Percentiles rank a stretch among this genome's conserved stretches.
Conservation (phyloP, 768 basidiomycete species). For the Daedaleopsis sinensis region DNA sequence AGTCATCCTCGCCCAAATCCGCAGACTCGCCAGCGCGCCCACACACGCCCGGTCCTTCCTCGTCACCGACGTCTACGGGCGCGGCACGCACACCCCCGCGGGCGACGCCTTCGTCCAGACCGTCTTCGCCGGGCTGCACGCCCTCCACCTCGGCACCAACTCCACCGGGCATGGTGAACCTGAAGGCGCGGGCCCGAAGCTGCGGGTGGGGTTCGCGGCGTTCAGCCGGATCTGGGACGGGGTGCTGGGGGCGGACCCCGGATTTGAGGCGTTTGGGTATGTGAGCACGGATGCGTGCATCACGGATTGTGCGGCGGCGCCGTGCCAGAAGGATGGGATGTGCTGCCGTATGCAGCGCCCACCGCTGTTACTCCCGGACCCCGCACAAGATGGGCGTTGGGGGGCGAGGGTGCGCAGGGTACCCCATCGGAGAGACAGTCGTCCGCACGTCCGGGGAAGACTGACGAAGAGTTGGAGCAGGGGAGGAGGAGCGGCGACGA, state of each 20-base stretch:
- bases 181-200: not conserved
- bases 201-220: constrained; percentile 47
- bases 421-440: too few relatives aligned
- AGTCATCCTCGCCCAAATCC: constrained; percentile 47
- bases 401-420: too few relatives aligned
- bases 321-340: constrained; percentile 24
- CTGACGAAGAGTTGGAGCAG: too few relatives aligned
- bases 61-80: constrained; percentile 53
- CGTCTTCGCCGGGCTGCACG: constrained; percentile 44
- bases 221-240: constrained; percentile 53
- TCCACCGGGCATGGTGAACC: constrained; percentile 17
- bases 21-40: constrained; percentile 48
- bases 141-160: constrained; percentile 32
- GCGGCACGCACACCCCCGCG: constrained; percentile 40
- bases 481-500: too few relatives aligned
- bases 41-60: constrained; percentile 55
- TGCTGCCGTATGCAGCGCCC: too few relatives aligned
- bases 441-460: too few relatives aligned
- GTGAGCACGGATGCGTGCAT: constrained; percentile 34
- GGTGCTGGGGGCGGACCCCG: constrained; percentile 47
- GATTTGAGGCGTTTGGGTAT: constrained; percentile 52
- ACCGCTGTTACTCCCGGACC: too few relatives aligned
- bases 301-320: constrained; percentile 11
- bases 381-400: too few relatives aligned
- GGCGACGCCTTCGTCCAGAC: constrained; percentile 53